These are phyloP conservation scores for Pseudogymnoascus sp. DNA, from an alignment of 2,329 filamentous ascomycete species.

Conservation along the genomic window DNA sequence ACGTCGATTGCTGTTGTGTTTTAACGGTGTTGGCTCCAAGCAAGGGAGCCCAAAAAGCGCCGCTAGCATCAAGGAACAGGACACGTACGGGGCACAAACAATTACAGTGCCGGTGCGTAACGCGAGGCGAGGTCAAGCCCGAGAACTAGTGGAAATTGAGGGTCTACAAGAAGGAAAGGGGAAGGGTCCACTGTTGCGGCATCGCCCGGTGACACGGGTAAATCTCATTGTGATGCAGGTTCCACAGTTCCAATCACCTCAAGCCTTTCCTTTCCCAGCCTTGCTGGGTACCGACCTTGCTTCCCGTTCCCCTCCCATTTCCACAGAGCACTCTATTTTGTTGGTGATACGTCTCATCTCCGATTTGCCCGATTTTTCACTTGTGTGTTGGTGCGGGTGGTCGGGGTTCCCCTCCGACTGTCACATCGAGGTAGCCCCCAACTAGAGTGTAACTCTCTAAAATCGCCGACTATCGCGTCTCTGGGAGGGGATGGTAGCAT, in stretches of 20 bases:
- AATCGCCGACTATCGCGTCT: background rate
- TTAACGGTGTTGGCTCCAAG: background rate
- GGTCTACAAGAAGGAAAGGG: background rate
- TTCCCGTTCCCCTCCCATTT: background rate
- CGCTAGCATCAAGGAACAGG: background rate
- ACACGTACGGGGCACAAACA: background rate
- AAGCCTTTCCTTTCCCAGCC: background rate
- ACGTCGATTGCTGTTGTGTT: background rate
- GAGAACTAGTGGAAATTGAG: background rate
- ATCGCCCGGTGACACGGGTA: slow-evolving; percentile 1
- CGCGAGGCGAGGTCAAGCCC: background rate
- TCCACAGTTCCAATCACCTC: slow-evolving; percentile 8
- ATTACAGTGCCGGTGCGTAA: background rate
- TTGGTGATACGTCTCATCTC: slow-evolving; percentile 3
- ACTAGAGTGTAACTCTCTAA: background rate
- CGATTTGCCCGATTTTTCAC: background rate
- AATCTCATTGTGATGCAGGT: background rate
- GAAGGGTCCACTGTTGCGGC: background rate
- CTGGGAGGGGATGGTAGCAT: background rate
- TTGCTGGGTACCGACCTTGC: background rate
- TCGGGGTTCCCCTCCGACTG: background rate
- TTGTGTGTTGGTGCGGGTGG: background rate
- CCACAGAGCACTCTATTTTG: background rate
- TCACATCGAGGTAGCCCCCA: background rate
- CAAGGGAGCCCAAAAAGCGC: background rate